phyloP scores from a whole-genome alignment of 1,139 yeast genomes.

The Pichiaceae sp. region DNA sequence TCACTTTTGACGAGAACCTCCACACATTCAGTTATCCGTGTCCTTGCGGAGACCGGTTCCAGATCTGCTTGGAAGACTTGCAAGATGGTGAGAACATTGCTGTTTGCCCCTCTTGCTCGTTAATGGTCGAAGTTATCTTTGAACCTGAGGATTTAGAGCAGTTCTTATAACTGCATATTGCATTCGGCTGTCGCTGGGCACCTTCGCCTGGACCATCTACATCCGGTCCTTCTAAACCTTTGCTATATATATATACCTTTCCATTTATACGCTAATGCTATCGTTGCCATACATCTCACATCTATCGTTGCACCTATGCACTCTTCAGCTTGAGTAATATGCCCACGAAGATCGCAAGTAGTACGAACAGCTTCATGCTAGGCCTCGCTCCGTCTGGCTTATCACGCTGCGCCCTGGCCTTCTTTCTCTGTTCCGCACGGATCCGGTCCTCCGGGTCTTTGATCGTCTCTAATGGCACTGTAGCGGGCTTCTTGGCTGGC shows the following conservation, averaged over 20 bases:
- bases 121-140: conserved; percentile 86
- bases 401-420: not conserved
- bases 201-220: no score
- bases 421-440: conserved; percentile 23
- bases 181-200: no score
- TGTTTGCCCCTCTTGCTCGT: conserved; percentile 91
- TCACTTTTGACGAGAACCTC: conserved; percentile 75
- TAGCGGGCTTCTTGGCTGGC: not conserved
- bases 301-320: not conserved
- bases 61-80: conserved; percentile 77
- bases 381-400: not conserved
- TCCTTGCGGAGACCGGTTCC: conserved; percentile 96
- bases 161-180: no score
- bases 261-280: no score
- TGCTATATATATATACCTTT: no score
- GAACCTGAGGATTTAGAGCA: conserved; percentile 45
- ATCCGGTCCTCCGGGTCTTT: conserved; percentile 41
- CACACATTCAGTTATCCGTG: conserved; percentile 90
- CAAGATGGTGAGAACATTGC: conserved; percentile 91
- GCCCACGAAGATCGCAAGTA: conserved; percentile 3
- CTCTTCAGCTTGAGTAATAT: not conserved
- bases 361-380: not conserved
- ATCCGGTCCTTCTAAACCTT: no score
- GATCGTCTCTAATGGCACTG: conserved; percentile 16
- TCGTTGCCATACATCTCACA: not conserved